Conservation (phyloP, 192 early-diverging fungal genomes). For the Gonapodya prolifera region DNA sequence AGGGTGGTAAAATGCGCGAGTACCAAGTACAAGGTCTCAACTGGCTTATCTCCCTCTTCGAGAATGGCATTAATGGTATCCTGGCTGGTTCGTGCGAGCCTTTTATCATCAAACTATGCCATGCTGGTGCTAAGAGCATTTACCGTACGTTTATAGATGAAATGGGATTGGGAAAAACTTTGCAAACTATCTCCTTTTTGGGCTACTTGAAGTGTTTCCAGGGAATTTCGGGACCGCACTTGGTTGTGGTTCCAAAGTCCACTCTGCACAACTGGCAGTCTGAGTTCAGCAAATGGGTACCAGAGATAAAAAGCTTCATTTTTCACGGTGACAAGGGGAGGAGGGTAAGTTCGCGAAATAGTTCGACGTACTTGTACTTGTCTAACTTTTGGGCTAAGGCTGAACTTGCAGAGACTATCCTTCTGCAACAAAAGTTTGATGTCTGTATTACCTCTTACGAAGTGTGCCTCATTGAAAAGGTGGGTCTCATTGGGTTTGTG, state of each 20-base stretch:
- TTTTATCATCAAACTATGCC: conserved; percentile 1
- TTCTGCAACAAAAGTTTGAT: conserved; percentile 61
- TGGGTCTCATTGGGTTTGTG: no score
- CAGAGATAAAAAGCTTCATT: conserved; percentile 72
- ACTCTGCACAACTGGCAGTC: conserved; percentile 92
- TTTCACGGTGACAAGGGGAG: conserved; percentile 82
- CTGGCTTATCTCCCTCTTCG: conserved; percentile 93
- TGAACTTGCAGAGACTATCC: conserved; percentile 18
- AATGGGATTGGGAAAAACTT: conserved; percentile 87
- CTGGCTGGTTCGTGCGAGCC: conserved; percentile 94
- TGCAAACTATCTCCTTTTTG: conserved; percentile 92
- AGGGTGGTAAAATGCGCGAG: conserved; percentile 83
- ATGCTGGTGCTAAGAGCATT: background rate
- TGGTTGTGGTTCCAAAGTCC: conserved; percentile 93
- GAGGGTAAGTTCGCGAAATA: conserved; percentile 49
- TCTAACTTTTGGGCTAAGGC: conserved; percentile 7
- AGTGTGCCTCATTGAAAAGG: conserved; percentile 84
- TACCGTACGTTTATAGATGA: background rate
- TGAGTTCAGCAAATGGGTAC: conserved; percentile 87
- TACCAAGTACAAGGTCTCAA: conserved; percentile 96
- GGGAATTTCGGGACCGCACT: conserved; percentile 67
- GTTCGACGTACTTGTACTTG: conserved; percentile 1
- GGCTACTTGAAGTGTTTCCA: conserved; percentile 84
- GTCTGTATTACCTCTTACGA: conserved; percentile 95
- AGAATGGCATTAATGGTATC: conserved; percentile 98